Percentiles rank a stretch among this genome's conserved stretches.
These are phyloP conservation scores for Solanum ahanhuiri DNA, from an alignment of 257 asterid genomes.

Conservation along the genomic window DNA sequence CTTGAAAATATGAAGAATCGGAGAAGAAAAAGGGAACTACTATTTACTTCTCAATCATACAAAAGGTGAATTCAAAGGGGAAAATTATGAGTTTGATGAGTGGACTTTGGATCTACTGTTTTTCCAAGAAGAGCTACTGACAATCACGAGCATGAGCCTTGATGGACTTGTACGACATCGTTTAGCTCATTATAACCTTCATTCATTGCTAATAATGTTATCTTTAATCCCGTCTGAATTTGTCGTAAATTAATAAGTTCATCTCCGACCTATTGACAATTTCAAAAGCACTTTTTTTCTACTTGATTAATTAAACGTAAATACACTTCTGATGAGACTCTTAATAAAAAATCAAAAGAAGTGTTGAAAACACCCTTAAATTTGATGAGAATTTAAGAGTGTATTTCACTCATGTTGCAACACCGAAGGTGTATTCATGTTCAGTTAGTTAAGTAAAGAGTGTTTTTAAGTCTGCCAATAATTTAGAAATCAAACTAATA, in stretches of 20 bases:
- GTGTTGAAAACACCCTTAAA: no score
- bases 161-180: neutral
- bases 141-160: neutral
- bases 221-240: neutral
- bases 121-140: neutral
- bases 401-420: neutral
- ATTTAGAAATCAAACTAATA: no score
- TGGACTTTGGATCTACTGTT: neutral
- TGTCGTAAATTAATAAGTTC: fast-evolving
- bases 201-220: neutral
- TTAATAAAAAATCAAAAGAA: no score
- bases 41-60: neutral
- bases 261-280: no score
- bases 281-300: fast-evolving
- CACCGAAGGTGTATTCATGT: no score
- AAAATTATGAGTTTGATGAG: neutral
- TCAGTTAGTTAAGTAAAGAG: no score
- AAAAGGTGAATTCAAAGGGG: neutral
- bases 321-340: no score
- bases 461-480: no score
- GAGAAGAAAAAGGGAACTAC: neutral
- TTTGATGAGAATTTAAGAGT: no score
- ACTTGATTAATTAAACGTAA: no score
- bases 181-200: neutral
- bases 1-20: neutral